Base-by-base conservation (phyloP, 1,139 yeast genomes). In the Candida sp. region DNA sequence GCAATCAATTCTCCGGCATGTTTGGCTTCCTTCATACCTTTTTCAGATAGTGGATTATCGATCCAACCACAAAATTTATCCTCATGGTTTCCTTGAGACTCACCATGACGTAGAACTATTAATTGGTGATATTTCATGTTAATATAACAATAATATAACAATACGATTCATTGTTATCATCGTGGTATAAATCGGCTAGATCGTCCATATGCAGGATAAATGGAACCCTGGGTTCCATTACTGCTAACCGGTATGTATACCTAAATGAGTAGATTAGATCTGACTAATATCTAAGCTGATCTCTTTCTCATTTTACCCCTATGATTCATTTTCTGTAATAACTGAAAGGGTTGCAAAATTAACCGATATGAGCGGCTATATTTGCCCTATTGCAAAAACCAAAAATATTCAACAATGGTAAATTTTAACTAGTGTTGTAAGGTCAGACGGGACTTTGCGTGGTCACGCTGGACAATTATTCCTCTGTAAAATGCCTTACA, bases 11-110 rank as follows among this genome's bases (percentile, higher is more conserved):
- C 57, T 0, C 84, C 87, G 2, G 89, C 84, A 43, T 73, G 63
- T 7, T 56, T 56, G 1, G 95, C 95, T 57, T 86, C 93, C 8
- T 64, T 52, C 47, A 71, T 64, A 3, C 95, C 95, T 48, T 76
- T 77, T 1, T 66, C 73, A 4, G 87, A 79, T 44, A 86, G 64
- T 33, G 77, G 76, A 8, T 85, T 80, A 61, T 87, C 93, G n/a
- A 84, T 75, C 95, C 95, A 87, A 2, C 95, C 95, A 56, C 93
- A 84, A 59, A 87, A 87, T 49, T 76, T 71, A 58, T 84, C 81
- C 43, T 76, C 79, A 51, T 83, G 79, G 57, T 87, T 87, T 77
- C 87, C 79, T 56, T 81, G 79, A 19, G 88, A 81, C 55, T 86
- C 87, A 2, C 95, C 95, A 56, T 87, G 95, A 53, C 95, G 76